phyloP scores from a whole-genome alignment of 2,329 filamentous ascomycete genomes.

The Cladophialophora carrionii region DNA sequence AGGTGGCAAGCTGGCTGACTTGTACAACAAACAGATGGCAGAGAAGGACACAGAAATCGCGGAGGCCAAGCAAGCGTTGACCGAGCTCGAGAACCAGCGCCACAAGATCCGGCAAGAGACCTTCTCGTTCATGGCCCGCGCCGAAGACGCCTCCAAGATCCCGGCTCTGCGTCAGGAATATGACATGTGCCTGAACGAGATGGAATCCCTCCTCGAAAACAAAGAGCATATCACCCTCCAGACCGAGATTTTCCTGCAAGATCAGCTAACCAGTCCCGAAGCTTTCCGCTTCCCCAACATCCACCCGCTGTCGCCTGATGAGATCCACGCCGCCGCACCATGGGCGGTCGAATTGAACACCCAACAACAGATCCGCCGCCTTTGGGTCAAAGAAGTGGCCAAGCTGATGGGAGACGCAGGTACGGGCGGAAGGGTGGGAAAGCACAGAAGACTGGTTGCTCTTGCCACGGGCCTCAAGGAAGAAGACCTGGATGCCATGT shows the following conservation, averaged over 20 bases:
- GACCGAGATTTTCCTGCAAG: conserved; percentile 37
- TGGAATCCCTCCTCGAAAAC: conserved; percentile 51
- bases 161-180: conserved; percentile 48
- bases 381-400: conserved; percentile 36
- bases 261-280: conserved; percentile 36
- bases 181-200: conserved; percentile 43
- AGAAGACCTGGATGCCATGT: conserved; percentile 53
- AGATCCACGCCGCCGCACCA: conserved; percentile 44
- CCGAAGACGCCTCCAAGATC: conserved; percentile 44
- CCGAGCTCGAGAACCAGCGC: conserved; percentile 50
- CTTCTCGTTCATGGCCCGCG: conserved; percentile 44
- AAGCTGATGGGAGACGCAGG: conserved; percentile 45
- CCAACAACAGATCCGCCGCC: conserved; percentile 44
- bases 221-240: conserved; percentile 47
- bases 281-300: conserved; percentile 40
- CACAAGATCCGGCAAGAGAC: conserved; percentile 49
- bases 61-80: conserved; percentile 64
- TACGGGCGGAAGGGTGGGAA: conserved; percentile 51
- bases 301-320: conserved; percentile 37
- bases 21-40: conserved; percentile 44
- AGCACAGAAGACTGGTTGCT: conserved; percentile 52
- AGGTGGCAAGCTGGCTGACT: conserved; percentile 66
- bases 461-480: conserved; percentile 53
- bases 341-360: conserved; percentile 47
- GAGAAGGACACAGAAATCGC: conserved; percentile 59